Percentiles rank a stretch among this genome's conserved stretches.
These are phyloP conservation scores for Monosporascus sp. DNA, from an alignment of 2,329 filamentous ascomycete genomes.

Conservation along the genomic window DNA sequence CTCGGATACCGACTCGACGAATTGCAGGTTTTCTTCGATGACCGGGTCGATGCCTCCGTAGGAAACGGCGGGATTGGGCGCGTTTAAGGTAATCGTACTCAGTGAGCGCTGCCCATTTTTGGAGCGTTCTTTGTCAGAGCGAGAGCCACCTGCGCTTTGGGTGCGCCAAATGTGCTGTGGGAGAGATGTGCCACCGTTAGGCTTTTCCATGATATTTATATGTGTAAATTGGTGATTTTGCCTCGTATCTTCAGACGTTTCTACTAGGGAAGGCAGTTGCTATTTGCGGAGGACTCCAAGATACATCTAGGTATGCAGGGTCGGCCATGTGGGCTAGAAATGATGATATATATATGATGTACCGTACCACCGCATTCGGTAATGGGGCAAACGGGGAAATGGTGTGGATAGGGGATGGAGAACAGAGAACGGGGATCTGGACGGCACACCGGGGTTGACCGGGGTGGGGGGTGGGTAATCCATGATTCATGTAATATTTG, in stretches of 20 bases:
- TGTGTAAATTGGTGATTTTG: not conserved
- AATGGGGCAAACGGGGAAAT: too few relatives aligned
- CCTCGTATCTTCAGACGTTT: too few relatives aligned
- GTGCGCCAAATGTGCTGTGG: not conserved
- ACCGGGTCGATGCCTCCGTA: constrained; percentile 32
- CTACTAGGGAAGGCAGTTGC: too few relatives aligned
- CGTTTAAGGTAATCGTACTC: constrained; percentile 12
- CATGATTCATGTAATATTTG: too few relatives aligned
- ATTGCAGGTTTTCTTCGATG: constrained; percentile 27
- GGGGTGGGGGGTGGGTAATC: too few relatives aligned
- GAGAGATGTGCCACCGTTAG: not conserved
- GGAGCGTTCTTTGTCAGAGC: too few relatives aligned
- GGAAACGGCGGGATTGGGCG: constrained; percentile 15
- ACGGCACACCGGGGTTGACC: too few relatives aligned
- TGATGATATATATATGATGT: not conserved
- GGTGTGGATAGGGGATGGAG: too few relatives aligned
- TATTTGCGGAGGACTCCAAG: not conserved
- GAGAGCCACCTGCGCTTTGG: too few relatives aligned
- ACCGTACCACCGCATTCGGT: too few relatives aligned
- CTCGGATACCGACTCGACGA: constrained; percentile 23
- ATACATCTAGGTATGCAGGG: not conserved
- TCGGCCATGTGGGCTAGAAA: not conserved
- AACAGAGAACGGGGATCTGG: too few relatives aligned
- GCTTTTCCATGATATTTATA: not conserved
- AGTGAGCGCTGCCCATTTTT: too few relatives aligned